Evolutionary conservation across 148 eudicot genomes (phyloP).

Genomic region (Rhododendron simsii): DNA sequence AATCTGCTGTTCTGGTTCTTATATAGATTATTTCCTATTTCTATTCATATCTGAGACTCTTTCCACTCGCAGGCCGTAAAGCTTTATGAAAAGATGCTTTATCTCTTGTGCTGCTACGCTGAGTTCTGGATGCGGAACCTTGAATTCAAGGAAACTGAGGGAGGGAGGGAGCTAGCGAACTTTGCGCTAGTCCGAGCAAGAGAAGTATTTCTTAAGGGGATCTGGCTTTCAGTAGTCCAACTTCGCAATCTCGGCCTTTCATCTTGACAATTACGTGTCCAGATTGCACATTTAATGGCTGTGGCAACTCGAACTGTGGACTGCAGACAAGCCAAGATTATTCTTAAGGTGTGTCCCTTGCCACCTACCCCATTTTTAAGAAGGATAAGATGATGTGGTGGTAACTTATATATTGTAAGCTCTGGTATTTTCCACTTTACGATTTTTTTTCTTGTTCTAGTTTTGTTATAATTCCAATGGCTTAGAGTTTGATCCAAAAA

Average conservation of each 20-base stretch:
- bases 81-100: conserved; percentile 80
- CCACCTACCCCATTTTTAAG: background rate
- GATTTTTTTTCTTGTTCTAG: background rate
- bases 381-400: background rate
- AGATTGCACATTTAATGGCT: background rate
- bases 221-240: background rate
- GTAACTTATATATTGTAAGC: background rate
- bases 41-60: conserved; percentile 11
- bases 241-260: background rate
- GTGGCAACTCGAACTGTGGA: background rate
- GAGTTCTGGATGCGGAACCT: conserved; percentile 95
- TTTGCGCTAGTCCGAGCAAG: conserved; percentile 70
- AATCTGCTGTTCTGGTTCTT: conserved; percentile 12
- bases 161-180: conserved; percentile 67
- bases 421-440: background rate
- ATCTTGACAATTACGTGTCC: background rate
- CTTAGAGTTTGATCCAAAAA: background rate
- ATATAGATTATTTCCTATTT: background rate
- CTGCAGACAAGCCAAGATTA: background rate
- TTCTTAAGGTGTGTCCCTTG: conserved; percentile 49
- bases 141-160: conserved; percentile 65
- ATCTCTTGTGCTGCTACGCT: conserved; percentile 74
- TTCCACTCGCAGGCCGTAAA: conserved; percentile 55
- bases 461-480: background rate
- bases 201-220: conserved; percentile 30